A percentile compares a stretch with the other conserved stretches of the same genome.
phyloP scores from a whole-genome alignment of 164 flowering plant genomes.

The Umbellularia californica region DNA sequence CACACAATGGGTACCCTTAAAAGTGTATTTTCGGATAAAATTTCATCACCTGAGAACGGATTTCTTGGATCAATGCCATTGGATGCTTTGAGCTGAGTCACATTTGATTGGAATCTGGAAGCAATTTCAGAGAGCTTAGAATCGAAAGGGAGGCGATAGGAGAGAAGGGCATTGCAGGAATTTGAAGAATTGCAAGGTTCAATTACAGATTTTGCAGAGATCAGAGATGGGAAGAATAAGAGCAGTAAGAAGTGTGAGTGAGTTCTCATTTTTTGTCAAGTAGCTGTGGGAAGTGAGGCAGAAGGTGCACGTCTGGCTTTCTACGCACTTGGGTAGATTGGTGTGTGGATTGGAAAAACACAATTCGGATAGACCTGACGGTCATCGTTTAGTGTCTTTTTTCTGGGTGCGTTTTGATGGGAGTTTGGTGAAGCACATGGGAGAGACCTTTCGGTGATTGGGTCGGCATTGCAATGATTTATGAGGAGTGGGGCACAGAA shows the following conservation, averaged over 20 bases:
- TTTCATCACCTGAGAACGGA: constrained; percentile 2
- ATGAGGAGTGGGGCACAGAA: no score
- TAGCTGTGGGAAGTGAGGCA: neutral
- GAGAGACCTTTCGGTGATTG: no score
- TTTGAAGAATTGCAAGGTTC: constrained; percentile 30
- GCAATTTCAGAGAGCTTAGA: constrained; percentile 26
- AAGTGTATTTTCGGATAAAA: constrained; percentile 10
- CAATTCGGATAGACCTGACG: no score
- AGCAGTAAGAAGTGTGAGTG: neutral
- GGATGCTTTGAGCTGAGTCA: constrained; percentile 13
- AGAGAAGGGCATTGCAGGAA: constrained; percentile 28
- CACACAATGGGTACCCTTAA: constrained; percentile 29
- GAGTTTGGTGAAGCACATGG: no score
- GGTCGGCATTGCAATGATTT: no score
- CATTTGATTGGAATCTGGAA: constrained; percentile 17
- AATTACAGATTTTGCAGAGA: constrained; percentile 19
- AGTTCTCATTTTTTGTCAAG: neutral
- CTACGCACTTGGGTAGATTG: no score
- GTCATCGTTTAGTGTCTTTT: no score
- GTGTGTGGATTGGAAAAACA: no score
- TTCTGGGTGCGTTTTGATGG: no score
- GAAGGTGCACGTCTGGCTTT: no score
- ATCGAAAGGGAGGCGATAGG: constrained; percentile 24
- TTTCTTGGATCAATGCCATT: constrained; percentile 10
- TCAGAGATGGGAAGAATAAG: constrained; percentile 6